Evolutionary conservation across 2,329 filamentous ascomycete species (phyloP).

Genomic region (Xylariaceae sp.): DNA sequence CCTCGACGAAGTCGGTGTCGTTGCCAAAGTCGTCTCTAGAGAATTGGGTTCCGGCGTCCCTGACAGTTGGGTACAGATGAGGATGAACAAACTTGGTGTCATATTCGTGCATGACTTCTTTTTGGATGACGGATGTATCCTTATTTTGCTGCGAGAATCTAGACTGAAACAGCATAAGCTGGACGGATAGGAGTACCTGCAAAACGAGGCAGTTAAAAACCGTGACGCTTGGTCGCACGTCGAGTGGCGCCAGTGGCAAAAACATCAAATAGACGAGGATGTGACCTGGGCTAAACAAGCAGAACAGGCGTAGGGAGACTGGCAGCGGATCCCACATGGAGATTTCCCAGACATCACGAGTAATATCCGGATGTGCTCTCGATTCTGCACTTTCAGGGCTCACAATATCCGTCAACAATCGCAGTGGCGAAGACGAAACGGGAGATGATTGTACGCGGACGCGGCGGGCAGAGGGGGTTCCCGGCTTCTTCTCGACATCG

Average conservation of each 20-base stretch:
- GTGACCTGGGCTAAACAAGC: slow-evolving; percentile 91
- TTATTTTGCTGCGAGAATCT: slow-evolving; percentile 84
- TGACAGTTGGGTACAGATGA: slow-evolving; percentile 78
- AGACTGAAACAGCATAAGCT: slow-evolving; percentile 75
- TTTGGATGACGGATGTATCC: slow-evolving; percentile 83
- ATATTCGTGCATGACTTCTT: slow-evolving; percentile 93
- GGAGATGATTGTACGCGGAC: slow-evolving; percentile 89
- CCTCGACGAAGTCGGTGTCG: slow-evolving; percentile 51
- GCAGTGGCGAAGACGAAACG: slow-evolving; percentile 76
- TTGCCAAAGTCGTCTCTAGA: slow-evolving; percentile 54
- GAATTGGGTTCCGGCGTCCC: slow-evolving; percentile 81
- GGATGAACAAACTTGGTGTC: slow-evolving; percentile 96
- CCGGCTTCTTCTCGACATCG: slow-evolving; percentile 74
- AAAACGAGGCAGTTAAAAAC: slow-evolving; percentile 83
- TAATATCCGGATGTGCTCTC: slow-evolving; percentile 80
- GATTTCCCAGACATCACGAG: slow-evolving; percentile 92
- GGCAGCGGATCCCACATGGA: slow-evolving; percentile 92
- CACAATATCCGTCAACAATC: slow-evolving; percentile 72
- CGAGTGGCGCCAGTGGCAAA: slow-evolving; percentile 76
- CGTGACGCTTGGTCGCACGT: slow-evolving; percentile 83
- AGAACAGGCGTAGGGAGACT: slow-evolving; percentile 80
- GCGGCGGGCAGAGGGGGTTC: slow-evolving; percentile 84
- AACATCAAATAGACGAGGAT: slow-evolving; percentile 90
- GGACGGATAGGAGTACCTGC: slow-evolving; percentile 74
- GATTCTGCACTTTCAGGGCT: slow-evolving; percentile 75